Evolutionary conservation across 371 early-diverging fungal species (phyloP).

Genomic region (Actinomortierella wolfii): DNA sequence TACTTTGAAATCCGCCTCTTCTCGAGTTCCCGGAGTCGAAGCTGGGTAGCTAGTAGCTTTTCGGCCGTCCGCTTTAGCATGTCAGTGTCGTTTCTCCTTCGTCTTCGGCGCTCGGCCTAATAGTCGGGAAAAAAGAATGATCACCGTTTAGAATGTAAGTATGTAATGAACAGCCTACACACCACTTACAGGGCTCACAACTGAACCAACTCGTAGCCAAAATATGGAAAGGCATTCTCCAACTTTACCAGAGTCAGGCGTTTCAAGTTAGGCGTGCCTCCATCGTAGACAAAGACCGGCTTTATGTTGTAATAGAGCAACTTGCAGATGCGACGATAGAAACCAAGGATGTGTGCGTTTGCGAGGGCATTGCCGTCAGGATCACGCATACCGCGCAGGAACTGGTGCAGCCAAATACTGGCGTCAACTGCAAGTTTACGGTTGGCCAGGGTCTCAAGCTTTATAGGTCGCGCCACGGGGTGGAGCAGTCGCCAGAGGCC

Average conservation of each 20-base stretch:
- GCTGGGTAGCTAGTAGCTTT: conserved; percentile 79
- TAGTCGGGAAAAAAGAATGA: neutral
- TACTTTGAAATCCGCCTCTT: conserved; percentile 54
- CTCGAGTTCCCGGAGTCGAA: conserved; percentile 65
- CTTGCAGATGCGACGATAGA: conserved; percentile 93
- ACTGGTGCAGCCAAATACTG: conserved; percentile 97
- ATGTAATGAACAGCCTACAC: no score
- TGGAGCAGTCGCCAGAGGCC: conserved; percentile 92
- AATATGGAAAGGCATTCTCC: neutral
- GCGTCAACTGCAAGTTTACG: conserved; percentile 92
- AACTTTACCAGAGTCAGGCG: conserved; percentile 71
- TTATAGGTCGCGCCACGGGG: conserved; percentile 79
- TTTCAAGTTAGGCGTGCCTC: conserved; percentile 87
- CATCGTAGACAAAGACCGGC: conserved; percentile 97
- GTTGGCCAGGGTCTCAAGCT: conserved; percentile 76
- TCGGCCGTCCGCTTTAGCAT: conserved; percentile 77
- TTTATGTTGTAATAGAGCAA: conserved; percentile 88
- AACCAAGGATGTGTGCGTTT: conserved; percentile 91
- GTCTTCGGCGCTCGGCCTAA: conserved; percentile 60
- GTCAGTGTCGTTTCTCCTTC: conserved; percentile 57
- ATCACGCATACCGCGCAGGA: conserved; percentile 91
- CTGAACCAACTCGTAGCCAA: neutral
- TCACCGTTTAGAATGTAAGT: no score
- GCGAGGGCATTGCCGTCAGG: conserved; percentile 79
- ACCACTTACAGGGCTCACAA: neutral